Evolutionary conservation across 306 rosid species (phyloP), one percentile per base, ranked within the genome.

Genomic region (Geum urbanum): DNA sequence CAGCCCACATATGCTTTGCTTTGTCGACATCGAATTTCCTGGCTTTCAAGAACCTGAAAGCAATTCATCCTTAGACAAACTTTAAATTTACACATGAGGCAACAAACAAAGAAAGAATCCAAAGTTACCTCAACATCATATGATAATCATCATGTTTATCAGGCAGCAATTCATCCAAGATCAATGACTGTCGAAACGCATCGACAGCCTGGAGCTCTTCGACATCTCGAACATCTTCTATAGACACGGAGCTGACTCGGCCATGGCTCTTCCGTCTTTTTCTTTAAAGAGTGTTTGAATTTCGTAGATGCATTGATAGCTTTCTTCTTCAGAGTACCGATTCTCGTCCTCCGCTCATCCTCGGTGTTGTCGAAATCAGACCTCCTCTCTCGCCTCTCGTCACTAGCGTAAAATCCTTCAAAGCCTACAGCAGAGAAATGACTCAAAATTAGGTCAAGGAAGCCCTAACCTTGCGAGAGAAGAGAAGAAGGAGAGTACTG

Each of bases 1-100:
- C 96, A 4, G 89, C 91, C 96, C 96, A 92, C 98, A 92, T 92
- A 82, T 86, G 86, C 91, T 91, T 94, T 66, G 99, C 96, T 22
- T 85, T 94, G 70, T 94, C 97, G 44, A 82, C 60, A 71, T 94
- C 99, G 70, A 94, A 88, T 72, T 91, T 94, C 76, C 99, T 91
- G 65, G 99, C 99, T 79, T 94, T 94, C 50, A 94, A 79, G 74
- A 91, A 94, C 78, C 99, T 94, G 82, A 24, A 39, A 72, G 47
- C 58, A 52, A 50, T 44, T n/a, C 72, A 57, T 54, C 59, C 66
- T 69, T 63, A 54, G 47, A 69, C 49, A 51, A 24, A 24, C 27
- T 24, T 0, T 24, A 24, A n/a, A 24, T 24, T 24, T 24, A 24
- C 2, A 24, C 27, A 24, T 2, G 2, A 24, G 27, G 27, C 27